Conservation (phyloP, 2,329 filamentous ascomycete genomes). For the Emericellopsis atlantica region DNA sequence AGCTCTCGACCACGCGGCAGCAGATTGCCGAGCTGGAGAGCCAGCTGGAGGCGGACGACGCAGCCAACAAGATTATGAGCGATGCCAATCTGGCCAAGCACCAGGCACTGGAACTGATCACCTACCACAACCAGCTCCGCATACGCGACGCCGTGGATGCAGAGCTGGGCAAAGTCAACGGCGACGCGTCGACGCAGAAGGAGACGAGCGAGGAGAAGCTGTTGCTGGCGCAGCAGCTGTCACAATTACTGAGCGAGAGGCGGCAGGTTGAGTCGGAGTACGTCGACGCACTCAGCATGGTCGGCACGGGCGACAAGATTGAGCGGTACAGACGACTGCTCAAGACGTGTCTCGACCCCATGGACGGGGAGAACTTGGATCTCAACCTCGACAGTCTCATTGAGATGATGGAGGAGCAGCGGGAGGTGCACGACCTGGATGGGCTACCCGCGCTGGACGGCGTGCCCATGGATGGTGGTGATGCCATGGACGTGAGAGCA, state of each 20-base stretch:
- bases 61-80: slow-evolving; percentile 32
- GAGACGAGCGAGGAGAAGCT: slow-evolving; percentile 43
- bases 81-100: slow-evolving; percentile 38
- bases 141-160: slow-evolving; percentile 38
- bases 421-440: slow-evolving; percentile 28
- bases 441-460: slow-evolving; percentile 5
- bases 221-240: slow-evolving; percentile 44
- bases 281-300: slow-evolving; percentile 52
- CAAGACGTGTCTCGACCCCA: slow-evolving; percentile 52
- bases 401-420: slow-evolving; percentile 50
- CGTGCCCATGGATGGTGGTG: slow-evolving; percentile 4
- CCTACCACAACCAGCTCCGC: slow-evolving; percentile 38
- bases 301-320: slow-evolving; percentile 61
- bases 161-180: slow-evolving; percentile 36
- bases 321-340: slow-evolving; percentile 61
- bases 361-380: slow-evolving; percentile 57
- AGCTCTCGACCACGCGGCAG: slow-evolving; percentile 48
- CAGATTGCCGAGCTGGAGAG: slow-evolving; percentile 45
- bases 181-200: slow-evolving; percentile 23
- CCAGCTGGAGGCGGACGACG: slow-evolving; percentile 41
- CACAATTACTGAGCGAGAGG: slow-evolving; percentile 44
- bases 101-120: slow-evolving; percentile 34
- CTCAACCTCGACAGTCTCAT: slow-evolving; percentile 47
- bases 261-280: slow-evolving; percentile 53
- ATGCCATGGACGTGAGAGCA: background rate